Evolutionary conservation across 164 flowering plant species (phyloP), one percentile per base, ranked within the genome.

Genomic region (Hamamelis virginiana): DNA sequence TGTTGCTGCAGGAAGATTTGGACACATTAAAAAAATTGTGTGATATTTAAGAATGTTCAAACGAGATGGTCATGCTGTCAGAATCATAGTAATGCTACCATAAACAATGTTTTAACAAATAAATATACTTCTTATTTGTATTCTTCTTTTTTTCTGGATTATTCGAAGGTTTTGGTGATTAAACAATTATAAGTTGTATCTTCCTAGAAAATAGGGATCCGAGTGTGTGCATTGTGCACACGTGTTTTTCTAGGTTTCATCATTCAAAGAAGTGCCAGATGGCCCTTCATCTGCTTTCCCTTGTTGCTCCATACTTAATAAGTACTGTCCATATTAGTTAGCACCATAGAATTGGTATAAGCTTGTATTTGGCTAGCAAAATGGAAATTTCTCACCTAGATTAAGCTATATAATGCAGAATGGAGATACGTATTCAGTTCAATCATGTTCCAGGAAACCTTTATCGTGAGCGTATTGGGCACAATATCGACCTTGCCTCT

Each of bases 361-460:
- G 8, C 8, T 41, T 44, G 8, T 38, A 25, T 8, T 27, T 9
- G 45, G n/a, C 13, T 15, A 5, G 48, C n/a, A 13, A 28, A 22
- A 53, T 64, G 26, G 23, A 12, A 28, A 19, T 16, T 68, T 0
- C 64, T 63, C 23, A 65, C 28, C 41, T 16, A 51, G 13, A 33
- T 38, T 67, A n/a, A 25, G 14, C 27, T 23, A 56, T 65, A 16
- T 57, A 19, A 59, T 69, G 71, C 81, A 88, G 92, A 68, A 77
- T 74, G 51, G 90, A 88, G 82, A 88, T 86, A 68, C 83, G 90
- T 6, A 78, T 88, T 58, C 92, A 84, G 66, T 84, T 86, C 61
- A 76, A 60, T 45, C 72, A 74, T 61, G 88, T 88, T 53, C 88
- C 90, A 0, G 92, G 90, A 67, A 88, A 87, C 74, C 28, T 85